Evolutionary conservation across 2,329 filamentous ascomycete species (phyloP).

Genomic region (Lachnellula arida): DNA sequence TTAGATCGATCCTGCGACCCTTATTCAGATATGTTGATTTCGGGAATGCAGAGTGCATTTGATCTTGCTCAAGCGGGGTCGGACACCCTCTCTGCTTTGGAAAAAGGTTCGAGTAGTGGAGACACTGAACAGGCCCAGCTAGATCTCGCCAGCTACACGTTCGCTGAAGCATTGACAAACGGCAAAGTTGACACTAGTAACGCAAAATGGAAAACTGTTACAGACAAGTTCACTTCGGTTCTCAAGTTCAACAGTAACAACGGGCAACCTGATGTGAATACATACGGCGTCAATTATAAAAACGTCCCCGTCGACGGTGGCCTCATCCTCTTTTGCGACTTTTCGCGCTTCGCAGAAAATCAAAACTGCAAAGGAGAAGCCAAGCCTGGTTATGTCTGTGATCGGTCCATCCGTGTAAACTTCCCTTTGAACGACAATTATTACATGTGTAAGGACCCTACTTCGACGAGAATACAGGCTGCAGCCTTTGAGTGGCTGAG

Average conservation of each 20-base stretch:
- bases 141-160: not conserved
- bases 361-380: not conserved
- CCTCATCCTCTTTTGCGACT: not conserved
- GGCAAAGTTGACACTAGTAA: not conserved
- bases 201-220: not conserved
- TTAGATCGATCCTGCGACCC: too few relatives aligned
- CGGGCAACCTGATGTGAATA: not conserved
- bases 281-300: not conserved
- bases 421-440: not conserved
- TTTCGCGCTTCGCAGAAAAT: not conserved
- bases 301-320: not conserved
- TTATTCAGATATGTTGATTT: too few relatives aligned
- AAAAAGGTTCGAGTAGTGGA: not conserved
- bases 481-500: not conserved
- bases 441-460: not conserved
- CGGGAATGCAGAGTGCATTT: too few relatives aligned
- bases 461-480: not conserved
- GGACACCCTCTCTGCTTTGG: not conserved
- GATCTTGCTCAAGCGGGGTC: not conserved
- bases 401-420: not conserved
- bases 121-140: not conserved
- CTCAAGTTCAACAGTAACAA: not conserved
- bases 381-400: not conserved
- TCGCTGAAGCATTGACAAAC: not conserved
- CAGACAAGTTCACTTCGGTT: not conserved